These are phyloP conservation scores for Chalciporus chontae DNA, from an alignment of 768 basidiomycete genomes.

Conservation along the genomic window DNA sequence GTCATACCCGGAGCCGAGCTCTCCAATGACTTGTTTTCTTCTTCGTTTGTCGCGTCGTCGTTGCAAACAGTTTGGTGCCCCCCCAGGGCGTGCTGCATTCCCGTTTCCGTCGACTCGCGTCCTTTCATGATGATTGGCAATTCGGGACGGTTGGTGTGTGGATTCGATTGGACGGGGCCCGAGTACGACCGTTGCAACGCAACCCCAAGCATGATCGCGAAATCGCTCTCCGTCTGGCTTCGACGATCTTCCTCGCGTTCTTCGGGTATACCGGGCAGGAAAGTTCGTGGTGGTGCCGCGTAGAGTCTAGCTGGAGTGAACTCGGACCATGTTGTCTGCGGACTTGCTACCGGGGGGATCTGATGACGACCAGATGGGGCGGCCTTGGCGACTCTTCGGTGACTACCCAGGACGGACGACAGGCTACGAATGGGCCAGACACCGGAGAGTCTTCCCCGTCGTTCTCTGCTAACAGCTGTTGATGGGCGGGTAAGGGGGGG, in stretches of 20 bases:
- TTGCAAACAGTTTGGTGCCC: background rate
- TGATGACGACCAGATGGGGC: background rate
- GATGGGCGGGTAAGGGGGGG: conserved; percentile 13
- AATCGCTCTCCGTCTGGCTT: conserved; percentile 19
- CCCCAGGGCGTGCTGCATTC: background rate
- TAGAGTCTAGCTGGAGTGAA: conserved; percentile 22
- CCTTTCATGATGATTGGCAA: background rate
- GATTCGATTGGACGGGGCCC: background rate
- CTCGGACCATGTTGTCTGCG: conserved; percentile 30
- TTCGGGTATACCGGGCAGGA: conserved; percentile 28
- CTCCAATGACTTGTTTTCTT: conserved; percentile 13
- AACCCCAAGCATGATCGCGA: conserved; percentile 9
- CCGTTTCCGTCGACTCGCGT: background rate
- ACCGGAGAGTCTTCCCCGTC: conserved; percentile 12
- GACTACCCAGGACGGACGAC: conserved; percentile 11
- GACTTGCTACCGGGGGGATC: background rate
- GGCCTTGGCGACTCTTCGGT: conserved; percentile 5
- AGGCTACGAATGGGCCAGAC: conserved; percentile 22
- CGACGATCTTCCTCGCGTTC: conserved; percentile 24
- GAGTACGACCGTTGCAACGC: conserved; percentile 13
- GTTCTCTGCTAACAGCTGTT: conserved; percentile 10
- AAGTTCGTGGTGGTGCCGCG: conserved; percentile 15
- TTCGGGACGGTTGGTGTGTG: background rate
- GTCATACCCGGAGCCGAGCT: conserved; percentile 26
- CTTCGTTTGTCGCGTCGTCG: conserved; percentile 12